Evolutionary conservation across 768 basidiomycete genomes (phyloP).

Genomic region (Rhizopogon rudus): DNA sequence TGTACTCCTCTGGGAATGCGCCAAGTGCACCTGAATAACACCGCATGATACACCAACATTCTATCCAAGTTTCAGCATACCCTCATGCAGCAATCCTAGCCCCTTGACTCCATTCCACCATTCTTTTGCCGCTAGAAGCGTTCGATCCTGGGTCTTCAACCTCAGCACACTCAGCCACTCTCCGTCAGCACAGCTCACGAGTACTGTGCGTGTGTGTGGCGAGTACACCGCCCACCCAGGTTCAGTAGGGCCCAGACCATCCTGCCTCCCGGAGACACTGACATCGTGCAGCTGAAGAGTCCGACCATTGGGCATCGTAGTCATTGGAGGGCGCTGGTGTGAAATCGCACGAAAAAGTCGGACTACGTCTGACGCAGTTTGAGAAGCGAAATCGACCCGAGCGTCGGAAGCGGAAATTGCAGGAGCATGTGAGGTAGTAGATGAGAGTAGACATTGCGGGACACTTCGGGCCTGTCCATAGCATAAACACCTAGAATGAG

Average conservation of each 20-base stretch:
- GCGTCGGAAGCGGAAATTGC: constrained; percentile 51
- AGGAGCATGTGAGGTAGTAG: constrained; percentile 46
- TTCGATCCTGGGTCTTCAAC: constrained; percentile 60
- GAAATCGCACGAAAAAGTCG: constrained; percentile 57
- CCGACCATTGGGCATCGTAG: constrained; percentile 28
- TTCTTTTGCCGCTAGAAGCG: constrained; percentile 49
- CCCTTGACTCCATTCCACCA: constrained; percentile 76
- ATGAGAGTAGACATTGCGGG: constrained; percentile 36
- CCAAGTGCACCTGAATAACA: background rate
- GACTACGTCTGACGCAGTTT: constrained; percentile 53
- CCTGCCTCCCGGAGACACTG: constrained; percentile 8
- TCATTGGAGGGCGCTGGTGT: constrained; percentile 50
- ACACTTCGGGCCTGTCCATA: constrained; percentile 38
- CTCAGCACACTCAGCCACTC: constrained; percentile 48
- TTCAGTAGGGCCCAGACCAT: constrained; percentile 10
- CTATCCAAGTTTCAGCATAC: constrained; percentile 1
- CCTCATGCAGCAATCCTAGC: constrained; percentile 19
- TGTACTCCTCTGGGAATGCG: background rate
- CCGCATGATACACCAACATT: background rate
- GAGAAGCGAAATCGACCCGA: constrained; percentile 48
- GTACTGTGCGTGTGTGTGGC: constrained; percentile 31
- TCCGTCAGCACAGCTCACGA: constrained; percentile 51
- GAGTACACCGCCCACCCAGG: constrained; percentile 45
- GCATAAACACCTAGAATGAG: background rate
- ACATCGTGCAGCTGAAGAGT: constrained; percentile 37